phyloP scores from a whole-genome alignment of 2,329 filamentous ascomycete genomes.

The Magnaporthiopsis poae region DNA sequence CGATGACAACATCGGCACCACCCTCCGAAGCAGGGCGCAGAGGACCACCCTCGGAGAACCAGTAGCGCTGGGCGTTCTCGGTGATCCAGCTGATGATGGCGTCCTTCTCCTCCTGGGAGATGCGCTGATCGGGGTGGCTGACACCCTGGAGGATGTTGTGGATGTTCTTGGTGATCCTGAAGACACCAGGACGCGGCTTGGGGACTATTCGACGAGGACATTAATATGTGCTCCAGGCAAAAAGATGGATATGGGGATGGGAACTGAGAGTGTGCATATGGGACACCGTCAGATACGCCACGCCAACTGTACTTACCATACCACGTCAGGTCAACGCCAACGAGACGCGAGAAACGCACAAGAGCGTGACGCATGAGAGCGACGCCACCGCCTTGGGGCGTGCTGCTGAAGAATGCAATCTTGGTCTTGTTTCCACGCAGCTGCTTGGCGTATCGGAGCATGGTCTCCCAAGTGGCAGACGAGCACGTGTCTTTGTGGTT shows the following conservation, averaged over 20 bases:
- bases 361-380: conserved; percentile 73
- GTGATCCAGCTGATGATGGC: conserved; percentile 62
- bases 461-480: conserved; percentile 53
- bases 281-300: too few relatives aligned
- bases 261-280: too few relatives aligned
- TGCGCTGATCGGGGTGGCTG: conserved; percentile 51
- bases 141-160: conserved; percentile 84
- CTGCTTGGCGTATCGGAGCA: conserved; percentile 51
- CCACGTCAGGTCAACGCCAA: conserved; percentile 65
- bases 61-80: conserved; percentile 65
- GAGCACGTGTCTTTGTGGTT: conserved; percentile 54
- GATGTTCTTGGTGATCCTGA: conserved; percentile 75
- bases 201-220: conserved; percentile 42
- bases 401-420: conserved; percentile 70
- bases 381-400: conserved; percentile 73
- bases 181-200: conserved; percentile 68
- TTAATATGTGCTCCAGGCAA: conserved; percentile 6
- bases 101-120: conserved; percentile 51
- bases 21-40: conserved; percentile 55
- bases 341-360: conserved; percentile 56
- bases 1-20: conserved; percentile 65
- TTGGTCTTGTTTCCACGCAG: conserved; percentile 55
- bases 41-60: conserved; percentile 59
- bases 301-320: conserved; percentile 39
- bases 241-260: too few relatives aligned